phyloP scores from a whole-genome alignment of 345 rosid genomes.

The Rhizophora apiculata region DNA sequence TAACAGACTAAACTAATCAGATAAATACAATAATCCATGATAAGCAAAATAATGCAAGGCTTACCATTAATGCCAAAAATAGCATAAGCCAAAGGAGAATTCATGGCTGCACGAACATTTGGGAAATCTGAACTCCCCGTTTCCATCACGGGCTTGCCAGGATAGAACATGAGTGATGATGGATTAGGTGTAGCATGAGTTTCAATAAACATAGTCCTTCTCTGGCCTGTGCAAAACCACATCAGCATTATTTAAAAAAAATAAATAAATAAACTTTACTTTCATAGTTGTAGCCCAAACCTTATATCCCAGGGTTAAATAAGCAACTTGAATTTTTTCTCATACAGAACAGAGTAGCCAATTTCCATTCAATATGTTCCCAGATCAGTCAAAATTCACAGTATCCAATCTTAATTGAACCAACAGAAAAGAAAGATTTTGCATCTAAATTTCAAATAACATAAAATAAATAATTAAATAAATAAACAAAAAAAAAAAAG shows the following conservation, averaged over 20 bases:
- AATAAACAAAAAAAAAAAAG: background rate
- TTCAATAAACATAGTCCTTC: conserved; percentile 89
- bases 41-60: background rate
- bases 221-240: conserved; percentile 50
- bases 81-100: conserved; percentile 71
- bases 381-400: no score
- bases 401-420: no score
- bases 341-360: no score
- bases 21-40: background rate
- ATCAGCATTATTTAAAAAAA: conserved; percentile 1
- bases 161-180: conserved; percentile 85
- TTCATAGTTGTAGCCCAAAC: background rate
- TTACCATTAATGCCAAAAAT: conserved; percentile 75
- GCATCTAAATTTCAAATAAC: no score
- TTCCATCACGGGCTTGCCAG: conserved; percentile 90
- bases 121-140: conserved; percentile 92
- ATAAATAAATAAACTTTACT: background rate
- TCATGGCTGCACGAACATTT: conserved; percentile 71
- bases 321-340: no score
- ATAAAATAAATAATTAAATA: background rate
- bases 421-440: no score
- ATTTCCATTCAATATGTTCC: no score
- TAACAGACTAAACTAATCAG: background rate
- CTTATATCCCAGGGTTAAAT: background rate
- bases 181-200: conserved; percentile 97